phyloP scores from a whole-genome alignment of 192 early-diverging fungal species.

The Mortierella hygrophila region DNA sequence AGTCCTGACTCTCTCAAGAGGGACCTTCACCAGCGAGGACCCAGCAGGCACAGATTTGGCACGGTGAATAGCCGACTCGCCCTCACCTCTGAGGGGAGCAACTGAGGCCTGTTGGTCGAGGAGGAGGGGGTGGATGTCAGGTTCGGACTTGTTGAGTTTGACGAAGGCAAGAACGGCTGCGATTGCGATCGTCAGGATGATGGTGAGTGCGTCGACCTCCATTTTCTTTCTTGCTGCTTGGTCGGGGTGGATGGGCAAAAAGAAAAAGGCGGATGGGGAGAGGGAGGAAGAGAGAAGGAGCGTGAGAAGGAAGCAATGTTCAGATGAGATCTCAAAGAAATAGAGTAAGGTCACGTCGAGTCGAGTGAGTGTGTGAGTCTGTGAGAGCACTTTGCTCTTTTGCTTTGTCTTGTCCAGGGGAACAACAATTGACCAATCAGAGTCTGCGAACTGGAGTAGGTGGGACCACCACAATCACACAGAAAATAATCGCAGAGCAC shows the following conservation, averaged over 20 bases:
- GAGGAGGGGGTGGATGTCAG: slow-evolving; percentile 72
- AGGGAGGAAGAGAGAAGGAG: background rate
- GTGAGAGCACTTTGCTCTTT: background rate
- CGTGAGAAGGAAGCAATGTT: background rate
- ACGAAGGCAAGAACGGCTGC: slow-evolving; percentile 48
- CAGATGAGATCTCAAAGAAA: background rate
- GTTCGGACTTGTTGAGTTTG: slow-evolving; percentile 48
- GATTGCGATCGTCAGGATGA: slow-evolving; percentile 58
- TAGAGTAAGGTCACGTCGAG: background rate
- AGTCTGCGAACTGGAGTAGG: background rate
- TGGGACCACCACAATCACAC: background rate
- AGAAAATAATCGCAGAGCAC: background rate
- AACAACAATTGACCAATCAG: background rate
- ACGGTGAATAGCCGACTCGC: slow-evolving; percentile 67
- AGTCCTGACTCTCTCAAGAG: slow-evolving; percentile 58
- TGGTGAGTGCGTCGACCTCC: slow-evolving; percentile 65
- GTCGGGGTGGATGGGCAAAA: background rate
- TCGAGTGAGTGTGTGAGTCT: background rate
- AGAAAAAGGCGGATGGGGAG: background rate
- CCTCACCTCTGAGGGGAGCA: slow-evolving; percentile 60
- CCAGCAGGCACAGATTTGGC: slow-evolving; percentile 60
- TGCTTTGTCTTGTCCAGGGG: background rate
- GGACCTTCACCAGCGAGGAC: slow-evolving; percentile 45
- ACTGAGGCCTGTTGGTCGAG: slow-evolving; percentile 66
- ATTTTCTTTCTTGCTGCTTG: slow-evolving; percentile 21